Evolutionary conservation across 345 rosid species (phyloP).

Genomic region (Xanthoceras sorbifolium): DNA sequence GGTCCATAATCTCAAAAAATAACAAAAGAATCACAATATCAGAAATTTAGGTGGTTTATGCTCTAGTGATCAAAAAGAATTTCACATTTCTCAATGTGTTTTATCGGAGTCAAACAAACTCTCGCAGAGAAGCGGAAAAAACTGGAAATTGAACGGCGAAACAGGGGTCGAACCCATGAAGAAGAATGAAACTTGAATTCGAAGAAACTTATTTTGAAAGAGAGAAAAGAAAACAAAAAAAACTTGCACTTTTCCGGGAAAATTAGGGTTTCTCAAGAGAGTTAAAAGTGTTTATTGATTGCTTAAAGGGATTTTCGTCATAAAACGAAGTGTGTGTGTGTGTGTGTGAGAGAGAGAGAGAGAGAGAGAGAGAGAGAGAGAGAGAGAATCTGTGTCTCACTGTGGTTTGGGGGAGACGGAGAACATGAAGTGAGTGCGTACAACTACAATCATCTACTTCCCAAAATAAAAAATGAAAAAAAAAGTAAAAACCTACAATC

Average conservation of each 20-base stretch:
- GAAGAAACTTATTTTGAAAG: not conserved
- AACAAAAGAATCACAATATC: not conserved
- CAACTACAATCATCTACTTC: too few relatives aligned
- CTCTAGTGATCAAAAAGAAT: not conserved
- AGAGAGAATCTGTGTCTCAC: not conserved
- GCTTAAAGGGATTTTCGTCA: not conserved
- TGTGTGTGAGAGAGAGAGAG: not conserved
- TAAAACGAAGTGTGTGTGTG: not conserved
- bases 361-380: not conserved
- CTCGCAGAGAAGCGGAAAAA: not conserved
- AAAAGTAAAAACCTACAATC: too few relatives aligned
- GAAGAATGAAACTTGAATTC: not conserved
- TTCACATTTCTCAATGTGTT: not conserved
- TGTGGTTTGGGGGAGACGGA: not conserved
- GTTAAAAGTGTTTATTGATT: not conserved
- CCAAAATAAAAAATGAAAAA: too few relatives aligned
- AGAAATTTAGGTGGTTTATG: slow-evolving; percentile 8
- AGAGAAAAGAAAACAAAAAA: not conserved
- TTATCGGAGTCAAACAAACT: not conserved
- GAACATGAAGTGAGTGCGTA: not conserved
- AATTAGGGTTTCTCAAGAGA: not conserved
- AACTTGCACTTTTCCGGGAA: not conserved
- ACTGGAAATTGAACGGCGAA: not conserved
- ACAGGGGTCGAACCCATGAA: not conserved
- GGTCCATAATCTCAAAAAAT: slow-evolving; percentile 19